phyloP scores from a whole-genome alignment of 164 flowering plant species.

The Platanus orientalis region DNA sequence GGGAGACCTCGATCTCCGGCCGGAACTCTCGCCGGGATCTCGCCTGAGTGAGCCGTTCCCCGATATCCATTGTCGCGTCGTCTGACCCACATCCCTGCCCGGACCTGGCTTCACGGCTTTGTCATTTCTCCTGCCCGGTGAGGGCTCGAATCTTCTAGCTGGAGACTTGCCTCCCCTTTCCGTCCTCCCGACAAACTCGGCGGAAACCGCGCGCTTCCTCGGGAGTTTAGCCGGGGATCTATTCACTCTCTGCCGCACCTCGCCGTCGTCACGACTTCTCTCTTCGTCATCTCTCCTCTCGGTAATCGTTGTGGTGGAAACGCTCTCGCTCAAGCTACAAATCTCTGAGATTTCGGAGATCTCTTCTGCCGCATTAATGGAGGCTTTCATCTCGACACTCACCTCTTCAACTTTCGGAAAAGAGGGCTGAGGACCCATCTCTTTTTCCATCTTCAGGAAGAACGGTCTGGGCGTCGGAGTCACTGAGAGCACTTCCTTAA shows the following conservation, averaged over 20 bases:
- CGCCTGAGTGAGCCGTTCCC: slow-evolving; percentile 12
- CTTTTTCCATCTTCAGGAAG: background rate
- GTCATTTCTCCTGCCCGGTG: slow-evolving; percentile 19
- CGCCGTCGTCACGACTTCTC: slow-evolving; percentile 15
- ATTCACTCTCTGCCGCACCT: slow-evolving; percentile 19
- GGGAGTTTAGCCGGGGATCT: slow-evolving; percentile 30
- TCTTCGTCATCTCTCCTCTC: slow-evolving; percentile 15
- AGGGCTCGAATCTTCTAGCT: slow-evolving; percentile 25
- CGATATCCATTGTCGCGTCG: slow-evolving; percentile 12
- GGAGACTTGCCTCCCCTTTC: slow-evolving; percentile 28
- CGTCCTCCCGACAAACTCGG: slow-evolving; percentile 19
- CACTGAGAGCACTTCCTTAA: slow-evolving; percentile 68
- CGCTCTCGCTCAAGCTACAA: slow-evolving; percentile 41
- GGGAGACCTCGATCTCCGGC: slow-evolving; percentile 55
- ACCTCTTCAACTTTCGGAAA: slow-evolving; percentile 5
- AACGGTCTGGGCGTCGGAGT: slow-evolving; percentile 27
- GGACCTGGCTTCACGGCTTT: slow-evolving; percentile 4
- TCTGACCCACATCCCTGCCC: slow-evolving; percentile 12
- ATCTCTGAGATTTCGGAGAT: slow-evolving; percentile 44
- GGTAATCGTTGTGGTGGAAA: slow-evolving; percentile 32
- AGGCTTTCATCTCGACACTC: background rate
- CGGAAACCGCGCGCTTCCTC: slow-evolving; percentile 28
- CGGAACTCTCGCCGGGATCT: slow-evolving; percentile 40
- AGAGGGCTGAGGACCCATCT: background rate
- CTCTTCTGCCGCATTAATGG: slow-evolving; percentile 13